Conservation (phyloP, 805 yeast genomes). For the Kodamaea lidongshanica region DNA sequence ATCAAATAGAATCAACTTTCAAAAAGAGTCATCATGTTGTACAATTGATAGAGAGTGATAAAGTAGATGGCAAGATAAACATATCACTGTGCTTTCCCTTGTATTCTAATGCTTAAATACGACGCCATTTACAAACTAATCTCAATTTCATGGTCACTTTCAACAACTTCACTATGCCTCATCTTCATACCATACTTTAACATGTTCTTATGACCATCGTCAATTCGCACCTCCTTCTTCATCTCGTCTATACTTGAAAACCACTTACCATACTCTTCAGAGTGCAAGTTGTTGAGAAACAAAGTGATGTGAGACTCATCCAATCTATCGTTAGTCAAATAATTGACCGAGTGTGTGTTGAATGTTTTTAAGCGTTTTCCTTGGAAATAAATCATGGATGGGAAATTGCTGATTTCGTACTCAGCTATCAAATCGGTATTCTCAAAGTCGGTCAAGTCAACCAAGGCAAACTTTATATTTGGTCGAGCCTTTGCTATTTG, state of each 20-base stretch:
- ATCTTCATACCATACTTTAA: constrained; percentile 12
- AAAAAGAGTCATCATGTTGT: no score
- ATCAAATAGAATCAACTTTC: no score
- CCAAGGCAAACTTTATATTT: constrained; percentile 18
- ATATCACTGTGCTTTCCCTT: no score
- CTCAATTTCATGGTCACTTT: no score
- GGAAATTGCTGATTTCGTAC: constrained; percentile 28
- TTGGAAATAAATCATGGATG: constrained; percentile 24
- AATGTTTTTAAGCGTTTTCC: constrained; percentile 17
- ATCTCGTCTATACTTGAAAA: constrained; percentile 6
- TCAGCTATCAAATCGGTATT: constrained; percentile 15
- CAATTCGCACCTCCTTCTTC: constrained; percentile 6
- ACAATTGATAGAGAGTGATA: no score
- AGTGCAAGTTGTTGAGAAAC: constrained; percentile 9
- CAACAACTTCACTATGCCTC: constrained; percentile 8
- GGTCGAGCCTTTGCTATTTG: constrained; percentile 15
- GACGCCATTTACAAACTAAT: no score
- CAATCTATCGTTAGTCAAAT: constrained; percentile 13
- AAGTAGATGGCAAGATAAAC: no score
- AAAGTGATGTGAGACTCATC: constrained; percentile 11
- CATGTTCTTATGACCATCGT: constrained; percentile 11
- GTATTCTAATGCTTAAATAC: no score
- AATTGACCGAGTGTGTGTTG: constrained; percentile 20
- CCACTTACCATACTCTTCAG: constrained; percentile 10
- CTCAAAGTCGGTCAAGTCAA: constrained; percentile 19